These are phyloP conservation scores for Agastache rugosa DNA, from an alignment of 257 asterid genomes.

Conservation along the genomic window DNA sequence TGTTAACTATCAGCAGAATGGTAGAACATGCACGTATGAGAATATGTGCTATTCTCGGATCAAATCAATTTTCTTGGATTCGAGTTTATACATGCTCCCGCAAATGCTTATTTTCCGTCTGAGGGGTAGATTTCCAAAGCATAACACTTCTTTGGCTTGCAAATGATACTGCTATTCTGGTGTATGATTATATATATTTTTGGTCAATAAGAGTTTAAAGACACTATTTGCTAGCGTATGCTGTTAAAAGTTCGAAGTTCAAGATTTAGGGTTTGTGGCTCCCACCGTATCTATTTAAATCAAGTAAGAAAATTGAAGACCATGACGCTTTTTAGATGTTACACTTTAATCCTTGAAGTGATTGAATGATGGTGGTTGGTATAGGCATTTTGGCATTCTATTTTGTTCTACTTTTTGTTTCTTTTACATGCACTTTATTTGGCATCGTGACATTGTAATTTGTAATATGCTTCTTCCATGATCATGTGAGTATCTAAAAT, in stretches of 20 bases:
- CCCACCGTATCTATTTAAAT: background rate
- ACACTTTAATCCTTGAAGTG: background rate
- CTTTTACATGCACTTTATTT: background rate
- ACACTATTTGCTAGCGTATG: background rate
- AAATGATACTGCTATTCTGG: background rate
- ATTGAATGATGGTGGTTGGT: background rate
- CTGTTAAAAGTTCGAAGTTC: background rate
- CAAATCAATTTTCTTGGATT: too few species aligned
- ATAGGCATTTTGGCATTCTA: background rate
- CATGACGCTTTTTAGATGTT: background rate
- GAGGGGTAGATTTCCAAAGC: background rate
- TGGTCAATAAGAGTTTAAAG: background rate
- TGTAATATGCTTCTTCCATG: background rate
- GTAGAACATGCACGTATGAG: background rate
- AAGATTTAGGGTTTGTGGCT: background rate
- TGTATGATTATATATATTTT: background rate
- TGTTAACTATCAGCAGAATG: slow-evolving; percentile 5
- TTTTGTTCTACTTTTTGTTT: background rate
- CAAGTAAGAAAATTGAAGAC: background rate
- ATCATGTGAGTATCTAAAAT: background rate
- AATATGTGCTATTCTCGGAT: background rate
- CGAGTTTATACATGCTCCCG: too few species aligned
- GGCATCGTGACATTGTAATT: background rate
- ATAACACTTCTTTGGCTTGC: background rate
- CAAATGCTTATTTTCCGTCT: too few species aligned